Evolutionary conservation across 2,329 filamentous ascomycete genomes (phyloP), one percentile per base, ranked within the genome.

Genomic region (Paraconiothyrium sp.): DNA sequence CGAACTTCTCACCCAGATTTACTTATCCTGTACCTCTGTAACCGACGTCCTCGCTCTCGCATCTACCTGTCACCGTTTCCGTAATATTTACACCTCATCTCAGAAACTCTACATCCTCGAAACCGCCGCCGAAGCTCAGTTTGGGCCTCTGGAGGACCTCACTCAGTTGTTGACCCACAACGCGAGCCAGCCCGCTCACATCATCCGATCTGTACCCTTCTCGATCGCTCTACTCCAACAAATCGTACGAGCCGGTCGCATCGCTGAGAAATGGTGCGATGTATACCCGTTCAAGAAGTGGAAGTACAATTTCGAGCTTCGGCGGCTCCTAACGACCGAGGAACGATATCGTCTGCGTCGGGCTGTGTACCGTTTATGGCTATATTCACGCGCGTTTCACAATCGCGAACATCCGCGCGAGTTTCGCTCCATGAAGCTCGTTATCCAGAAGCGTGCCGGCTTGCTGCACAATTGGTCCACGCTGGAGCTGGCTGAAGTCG

Each of bases 231-330:
- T 89, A 6, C 78, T 89, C 41, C 80, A 82, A 62, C 86, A 89
- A 65, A 79, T 88, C 47, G 76, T 88, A 27, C 78, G 81, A 47
- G 78, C 85, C 20, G 87, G 87, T 46, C 79, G 81, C 14, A 78
- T 87, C 1, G 87, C 87, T 4, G 81, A 82, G 68, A 83, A 83
- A 67, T 89, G 86, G 84, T 84, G 85, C 68, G 80, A 82, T n/a
- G 82, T 89, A n/a, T 89, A 88, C 68, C 86, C 86, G 0, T 81
- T 85, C 71, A 87, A 88, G 75, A 88, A 88, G 72, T 89, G 87
- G 87, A 88, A 87, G 67, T 70, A 79, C 59, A 82, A 87, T 66
- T 88, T 80, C 64, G 83, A 84, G 59, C 79, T 83, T 59, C 83
- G 87, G 10, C 84, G 87, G 10, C 79, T 85, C 2, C 76, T 89